Evolutionary conservation across 2,329 filamentous ascomycete species (phyloP).

Genomic region (Fonsecaea multimorphosa): DNA sequence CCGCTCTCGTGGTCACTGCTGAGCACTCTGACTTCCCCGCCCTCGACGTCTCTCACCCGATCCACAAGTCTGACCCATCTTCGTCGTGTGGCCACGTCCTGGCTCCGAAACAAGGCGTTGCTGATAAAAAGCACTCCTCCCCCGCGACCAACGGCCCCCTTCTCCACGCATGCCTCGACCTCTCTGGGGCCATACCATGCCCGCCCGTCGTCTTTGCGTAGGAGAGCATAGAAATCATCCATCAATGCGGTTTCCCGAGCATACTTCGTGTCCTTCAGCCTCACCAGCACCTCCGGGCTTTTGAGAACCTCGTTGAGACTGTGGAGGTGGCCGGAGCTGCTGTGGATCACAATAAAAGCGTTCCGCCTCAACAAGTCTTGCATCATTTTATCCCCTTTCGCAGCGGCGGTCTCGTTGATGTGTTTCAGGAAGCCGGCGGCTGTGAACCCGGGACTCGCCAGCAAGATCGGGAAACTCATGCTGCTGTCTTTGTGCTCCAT

Average conservation of each 20-base stretch:
- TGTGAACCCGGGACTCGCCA: slow-evolving; percentile 89
- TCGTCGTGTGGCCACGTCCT: slow-evolving; percentile 76
- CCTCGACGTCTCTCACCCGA: slow-evolving; percentile 77
- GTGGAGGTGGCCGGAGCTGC: slow-evolving; percentile 84
- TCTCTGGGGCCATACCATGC: slow-evolving; percentile 90
- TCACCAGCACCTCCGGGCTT: slow-evolving; percentile 75
- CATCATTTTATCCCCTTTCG: slow-evolving; percentile 75
- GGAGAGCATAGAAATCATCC: slow-evolving; percentile 78
- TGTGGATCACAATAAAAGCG: slow-evolving; percentile 73
- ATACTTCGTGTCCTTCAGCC: slow-evolving; percentile 86
- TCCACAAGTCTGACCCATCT: slow-evolving; percentile 87
- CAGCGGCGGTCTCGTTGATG: slow-evolving; percentile 66
- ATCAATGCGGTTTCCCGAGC: slow-evolving; percentile 81
- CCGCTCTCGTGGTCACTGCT: slow-evolving; percentile 96
- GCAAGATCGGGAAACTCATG: slow-evolving; percentile 68
- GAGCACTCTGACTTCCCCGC: slow-evolving; percentile 85
- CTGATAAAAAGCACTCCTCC: slow-evolving; percentile 86
- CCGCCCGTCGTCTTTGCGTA: slow-evolving; percentile 83
- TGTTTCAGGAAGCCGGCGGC: slow-evolving; percentile 80
- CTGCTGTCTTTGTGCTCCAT: slow-evolving; percentile 48
- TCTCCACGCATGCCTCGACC: slow-evolving; percentile 79
- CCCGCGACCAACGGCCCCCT: slow-evolving; percentile 85
- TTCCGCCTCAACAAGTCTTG: slow-evolving; percentile 62
- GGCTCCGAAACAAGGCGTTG: slow-evolving; percentile 83
- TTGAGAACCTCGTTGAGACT: slow-evolving; percentile 85